phyloP scores from a whole-genome alignment of 139 green algal genomes.

The Axilococcus clingmanii region DNA sequence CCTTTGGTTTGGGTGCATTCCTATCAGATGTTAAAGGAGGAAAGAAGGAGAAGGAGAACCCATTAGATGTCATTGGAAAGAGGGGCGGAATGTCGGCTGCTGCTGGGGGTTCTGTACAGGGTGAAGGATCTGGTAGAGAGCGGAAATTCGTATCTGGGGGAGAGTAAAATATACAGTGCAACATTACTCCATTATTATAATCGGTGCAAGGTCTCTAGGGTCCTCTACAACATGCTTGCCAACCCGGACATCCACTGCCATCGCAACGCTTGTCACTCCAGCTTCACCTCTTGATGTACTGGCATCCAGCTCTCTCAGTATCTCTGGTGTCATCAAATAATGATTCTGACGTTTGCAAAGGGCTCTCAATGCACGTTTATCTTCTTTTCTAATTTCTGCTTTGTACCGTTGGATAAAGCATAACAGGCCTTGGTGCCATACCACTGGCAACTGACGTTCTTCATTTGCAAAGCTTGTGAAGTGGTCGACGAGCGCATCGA shows the following conservation, averaged over 20 bases:
- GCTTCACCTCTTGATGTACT: slow-evolving; percentile 15
- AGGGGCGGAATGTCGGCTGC: slow-evolving; percentile 1
- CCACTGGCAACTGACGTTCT: slow-evolving; percentile 83
- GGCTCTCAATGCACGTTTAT: slow-evolving; percentile 64
- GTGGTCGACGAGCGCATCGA: slow-evolving; percentile 62
- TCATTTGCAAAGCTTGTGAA: slow-evolving; percentile 74
- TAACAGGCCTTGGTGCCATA: slow-evolving; percentile 96
- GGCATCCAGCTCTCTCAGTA: slow-evolving; percentile 76
- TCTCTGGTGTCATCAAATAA: slow-evolving; percentile 82
- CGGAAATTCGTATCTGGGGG: slow-evolving; percentile 1
- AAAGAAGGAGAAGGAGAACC: slow-evolving; percentile 37
- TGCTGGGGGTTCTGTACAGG: background rate
- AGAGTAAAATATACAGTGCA: background rate
- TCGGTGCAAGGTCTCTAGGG: slow-evolving; percentile 52
- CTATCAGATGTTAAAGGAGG: slow-evolving; percentile 56
- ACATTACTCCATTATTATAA: slow-evolving; percentile 70
- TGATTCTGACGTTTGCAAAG: slow-evolving; percentile 78
- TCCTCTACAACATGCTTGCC: slow-evolving; percentile 51
- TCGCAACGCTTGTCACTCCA: background rate
- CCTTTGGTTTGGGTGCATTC: slow-evolving; percentile 92
- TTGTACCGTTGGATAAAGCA: slow-evolving; percentile 95
- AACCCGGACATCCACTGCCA: slow-evolving; percentile 13
- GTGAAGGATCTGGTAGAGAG: background rate
- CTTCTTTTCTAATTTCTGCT: slow-evolving; percentile 71
- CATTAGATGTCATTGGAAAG: slow-evolving; percentile 9